Evolutionary conservation across 805 yeast species (phyloP).

Genomic region (Zygosaccharomyces bisporus): DNA sequence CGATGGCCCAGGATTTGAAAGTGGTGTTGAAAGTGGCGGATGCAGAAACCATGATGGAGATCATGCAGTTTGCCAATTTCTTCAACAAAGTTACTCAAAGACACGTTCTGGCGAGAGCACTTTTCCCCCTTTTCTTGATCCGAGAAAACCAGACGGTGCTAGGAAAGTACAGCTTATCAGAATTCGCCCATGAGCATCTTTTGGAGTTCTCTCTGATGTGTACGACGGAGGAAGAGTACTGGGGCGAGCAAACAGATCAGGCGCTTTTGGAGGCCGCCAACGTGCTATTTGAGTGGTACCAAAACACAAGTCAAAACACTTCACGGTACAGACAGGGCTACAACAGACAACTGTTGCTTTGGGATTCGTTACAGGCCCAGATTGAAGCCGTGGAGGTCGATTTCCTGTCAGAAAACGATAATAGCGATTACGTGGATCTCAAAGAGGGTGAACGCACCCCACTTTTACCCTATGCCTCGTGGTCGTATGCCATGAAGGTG

Average conservation of each 20-base stretch:
- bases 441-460: slow-evolving; percentile 27
- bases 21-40: slow-evolving; percentile 35
- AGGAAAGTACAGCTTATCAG: slow-evolving; percentile 45
- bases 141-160: slow-evolving; percentile 59
- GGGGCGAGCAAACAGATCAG: slow-evolving; percentile 14
- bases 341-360: slow-evolving; percentile 49
- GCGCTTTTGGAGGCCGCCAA: slow-evolving; percentile 45
- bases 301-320: slow-evolving; percentile 57
- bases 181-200: slow-evolving; percentile 42
- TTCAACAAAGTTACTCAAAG: slow-evolving; percentile 36
- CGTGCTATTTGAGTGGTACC: slow-evolving; percentile 43
- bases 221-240: slow-evolving; percentile 4
- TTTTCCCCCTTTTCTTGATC: slow-evolving; percentile 57
- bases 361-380: slow-evolving; percentile 80
- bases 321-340: slow-evolving; percentile 79
- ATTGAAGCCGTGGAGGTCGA: slow-evolving; percentile 61
- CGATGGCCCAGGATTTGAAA: slow-evolving; percentile 39
- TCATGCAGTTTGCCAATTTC: slow-evolving; percentile 33
- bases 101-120: slow-evolving; percentile 53
- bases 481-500: slow-evolving; percentile 63
- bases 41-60: slow-evolving; percentile 32
- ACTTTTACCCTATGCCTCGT: slow-evolving; percentile 66
- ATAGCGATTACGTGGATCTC: slow-evolving; percentile 26
- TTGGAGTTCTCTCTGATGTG: slow-evolving; percentile 36
- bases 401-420: slow-evolving; percentile 35